Evolutionary conservation across 331 rosid species (phyloP).

Genomic region (Malus hybrid): DNA sequence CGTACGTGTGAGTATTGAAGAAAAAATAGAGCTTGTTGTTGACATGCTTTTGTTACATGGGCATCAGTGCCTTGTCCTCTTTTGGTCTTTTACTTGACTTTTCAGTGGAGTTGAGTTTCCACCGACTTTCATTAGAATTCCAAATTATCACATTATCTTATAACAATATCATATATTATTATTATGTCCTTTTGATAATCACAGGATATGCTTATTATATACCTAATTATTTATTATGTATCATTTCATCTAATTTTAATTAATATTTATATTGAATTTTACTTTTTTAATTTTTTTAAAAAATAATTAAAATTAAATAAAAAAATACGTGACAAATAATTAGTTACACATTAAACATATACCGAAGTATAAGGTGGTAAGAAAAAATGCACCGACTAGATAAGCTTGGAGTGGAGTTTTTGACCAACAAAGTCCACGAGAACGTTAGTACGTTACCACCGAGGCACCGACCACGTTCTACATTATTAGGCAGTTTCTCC

Average conservation of each 20-base stretch:
- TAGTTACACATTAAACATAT: no score
- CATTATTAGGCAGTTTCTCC: background rate
- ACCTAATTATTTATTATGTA: no score
- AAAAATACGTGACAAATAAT: no score
- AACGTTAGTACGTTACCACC: background rate
- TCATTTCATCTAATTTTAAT: no score
- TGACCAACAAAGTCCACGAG: background rate
- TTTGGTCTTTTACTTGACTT: background rate
- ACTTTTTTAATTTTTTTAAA: no score
- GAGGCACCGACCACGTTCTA: background rate
- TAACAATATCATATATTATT: no score
- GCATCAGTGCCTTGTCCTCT: background rate
- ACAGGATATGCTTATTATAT: no score
- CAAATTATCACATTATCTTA: background rate
- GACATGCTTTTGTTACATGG: background rate
- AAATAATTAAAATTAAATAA: no score
- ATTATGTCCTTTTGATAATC: background rate
- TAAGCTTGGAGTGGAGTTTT: background rate
- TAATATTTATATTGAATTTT: no score
- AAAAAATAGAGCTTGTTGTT: background rate
- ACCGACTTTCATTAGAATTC: background rate
- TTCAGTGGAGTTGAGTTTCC: background rate
- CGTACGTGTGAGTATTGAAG: no score
- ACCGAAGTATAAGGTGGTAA: rapidly evolving
- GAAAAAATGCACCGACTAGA: no score